phyloP scores from a whole-genome alignment of 2,329 filamentous ascomycete species.

The Xylaria sp. region DNA sequence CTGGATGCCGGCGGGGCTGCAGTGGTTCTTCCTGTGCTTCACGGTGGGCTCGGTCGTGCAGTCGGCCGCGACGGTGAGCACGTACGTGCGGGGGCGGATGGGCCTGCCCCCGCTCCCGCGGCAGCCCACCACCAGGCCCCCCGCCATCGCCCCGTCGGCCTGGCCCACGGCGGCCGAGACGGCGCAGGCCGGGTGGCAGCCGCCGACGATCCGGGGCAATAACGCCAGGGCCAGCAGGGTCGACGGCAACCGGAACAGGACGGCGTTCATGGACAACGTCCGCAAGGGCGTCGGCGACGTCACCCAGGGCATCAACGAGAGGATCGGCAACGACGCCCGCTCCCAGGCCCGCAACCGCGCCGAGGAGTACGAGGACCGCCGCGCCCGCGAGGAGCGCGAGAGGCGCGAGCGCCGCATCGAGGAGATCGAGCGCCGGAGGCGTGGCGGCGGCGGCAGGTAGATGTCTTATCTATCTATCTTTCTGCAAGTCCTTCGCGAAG shows the following conservation, averaged over 20 bases:
- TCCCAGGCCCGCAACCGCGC: constrained; percentile 31
- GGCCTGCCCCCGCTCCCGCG: constrained; percentile 42
- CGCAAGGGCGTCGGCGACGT: constrained; percentile 17
- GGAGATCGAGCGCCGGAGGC: constrained; percentile 21
- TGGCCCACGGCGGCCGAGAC: too few relatives aligned
- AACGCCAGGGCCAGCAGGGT: too few relatives aligned
- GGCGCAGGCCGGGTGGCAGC: constrained; percentile 36
- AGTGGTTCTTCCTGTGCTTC: constrained; percentile 51
- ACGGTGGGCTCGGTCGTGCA: constrained; percentile 39
- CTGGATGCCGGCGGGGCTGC: constrained; percentile 52
- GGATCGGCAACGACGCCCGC: constrained; percentile 26
- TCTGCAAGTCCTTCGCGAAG: too few relatives aligned
- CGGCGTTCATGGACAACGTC: not conserved
- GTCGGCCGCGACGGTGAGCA: constrained; percentile 43
- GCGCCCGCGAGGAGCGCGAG: constrained; percentile 41
- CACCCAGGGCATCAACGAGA: constrained; percentile 36
- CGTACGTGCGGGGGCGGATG: constrained; percentile 42
- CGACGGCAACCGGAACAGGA: too few relatives aligned
- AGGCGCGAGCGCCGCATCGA: constrained; percentile 39
- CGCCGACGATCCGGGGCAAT: constrained; percentile 32
- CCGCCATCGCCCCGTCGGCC: not conserved
- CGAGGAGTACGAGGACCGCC: constrained; percentile 33
- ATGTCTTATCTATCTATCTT: too few relatives aligned
- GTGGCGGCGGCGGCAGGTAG: too few relatives aligned
- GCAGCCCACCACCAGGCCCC: constrained; percentile 8